phyloP scores from a whole-genome alignment of 73 alveolate species.

The Symbiodinium natans region DNA sequence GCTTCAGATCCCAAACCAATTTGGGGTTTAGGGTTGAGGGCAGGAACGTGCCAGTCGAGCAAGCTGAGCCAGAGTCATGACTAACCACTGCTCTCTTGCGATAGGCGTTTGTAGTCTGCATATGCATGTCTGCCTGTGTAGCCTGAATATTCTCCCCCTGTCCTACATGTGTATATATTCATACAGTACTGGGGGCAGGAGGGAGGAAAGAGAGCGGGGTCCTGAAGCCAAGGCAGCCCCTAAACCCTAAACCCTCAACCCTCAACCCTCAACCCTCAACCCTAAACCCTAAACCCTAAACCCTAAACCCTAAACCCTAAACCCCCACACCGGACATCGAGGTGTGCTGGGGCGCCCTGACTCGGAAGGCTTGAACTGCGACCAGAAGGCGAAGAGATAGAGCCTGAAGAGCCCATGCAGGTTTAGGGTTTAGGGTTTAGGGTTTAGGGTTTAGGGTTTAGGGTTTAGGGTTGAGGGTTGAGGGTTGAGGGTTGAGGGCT shows the following conservation, averaged over 20 bases:
- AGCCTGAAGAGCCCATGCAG: neutral
- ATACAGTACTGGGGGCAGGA: no score
- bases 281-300: neutral
- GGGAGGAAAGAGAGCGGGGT: no score
- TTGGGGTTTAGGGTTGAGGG: no score
- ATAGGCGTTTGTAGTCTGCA: no score
- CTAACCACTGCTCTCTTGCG: no score
- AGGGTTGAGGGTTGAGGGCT: neutral
- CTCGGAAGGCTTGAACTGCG: constrained; percentile 85
- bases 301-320: neutral
- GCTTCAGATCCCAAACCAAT: no score
- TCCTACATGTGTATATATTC: no score
- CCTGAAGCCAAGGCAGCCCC: neutral
- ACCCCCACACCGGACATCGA: neutral
- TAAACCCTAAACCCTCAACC: neutral
- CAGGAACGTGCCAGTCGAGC: no score
- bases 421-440: neutral
- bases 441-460: neutral
- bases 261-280: neutral
- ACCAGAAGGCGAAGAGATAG: constrained; percentile 82
- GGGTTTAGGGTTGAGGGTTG: neutral
- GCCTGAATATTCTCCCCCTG: no score
- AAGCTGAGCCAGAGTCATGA: no score
- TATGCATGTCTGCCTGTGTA: no score
- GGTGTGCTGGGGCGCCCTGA: neutral